Evolutionary conservation across 2,329 filamentous ascomycete genomes (phyloP), one percentile per base, ranked within the genome.

Genomic region (Xylariales sp.): DNA sequence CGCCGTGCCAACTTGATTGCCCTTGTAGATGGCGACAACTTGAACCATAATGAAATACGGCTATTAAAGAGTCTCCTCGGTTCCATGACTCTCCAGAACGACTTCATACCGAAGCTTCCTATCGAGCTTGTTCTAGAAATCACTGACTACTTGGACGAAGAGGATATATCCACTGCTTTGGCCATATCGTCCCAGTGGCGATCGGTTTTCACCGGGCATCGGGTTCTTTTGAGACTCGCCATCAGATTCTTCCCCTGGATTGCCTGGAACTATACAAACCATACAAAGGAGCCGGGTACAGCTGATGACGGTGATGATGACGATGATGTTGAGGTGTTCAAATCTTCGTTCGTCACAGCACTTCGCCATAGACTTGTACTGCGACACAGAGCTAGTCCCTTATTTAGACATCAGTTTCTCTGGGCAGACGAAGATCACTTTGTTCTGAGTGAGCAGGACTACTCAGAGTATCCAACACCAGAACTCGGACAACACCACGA

Each of bases 31-130:
- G 20, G 18, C n/a, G 28, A 15, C 15, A 11, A 23, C 24, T 30
- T 39, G 15, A 28, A 15, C 19, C 13, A 14, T 11, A 33, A 39
- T 28, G 37, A 39, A 19, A 17, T 33, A 6, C 37, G 37, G 14
- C 37, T 39, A 6, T 21, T 39, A 5, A 39, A 39, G 15, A 16
- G 33, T n/a, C 29, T 39, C 14, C 21, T 39, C 3, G 25, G 20
- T 17, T 19, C n/a, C 3, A 23, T 39, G 8, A 33, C 37, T 4
- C 18, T 39, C n/a, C 37, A 39, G 14, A 39, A 27, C n/a, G 37
- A 39, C 29, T 33, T 39, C 5, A 16, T 39, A 5, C 13, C 19
- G 10, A 19, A 33, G 14, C 37, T 39, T 6, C 37, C 37, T n/a
- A n/a, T 33, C 5, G 37, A 39, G 13, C 37, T 39, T 14, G 21